A percentile compares a stretch with the other conserved stretches of the same genome.
These are phyloP conservation scores for Caryocar brasiliense DNA, from an alignment of 441 rosid genomes.

Conservation along the genomic window DNA sequence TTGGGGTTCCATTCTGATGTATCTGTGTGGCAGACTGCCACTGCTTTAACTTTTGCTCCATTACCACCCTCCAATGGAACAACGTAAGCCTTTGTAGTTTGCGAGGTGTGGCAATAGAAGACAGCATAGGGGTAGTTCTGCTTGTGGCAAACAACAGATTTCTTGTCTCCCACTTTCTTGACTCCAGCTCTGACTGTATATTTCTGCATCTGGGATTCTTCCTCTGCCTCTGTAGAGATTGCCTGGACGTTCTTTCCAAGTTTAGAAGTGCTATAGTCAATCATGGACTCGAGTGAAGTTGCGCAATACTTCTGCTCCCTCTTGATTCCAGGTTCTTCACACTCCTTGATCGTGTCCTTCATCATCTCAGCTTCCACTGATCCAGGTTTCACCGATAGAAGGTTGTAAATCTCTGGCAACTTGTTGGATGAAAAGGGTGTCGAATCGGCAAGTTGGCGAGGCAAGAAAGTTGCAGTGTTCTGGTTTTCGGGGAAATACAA, in stretches of 20 bases:
- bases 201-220: conserved; percentile 21
- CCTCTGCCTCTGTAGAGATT: conserved; percentile 47
- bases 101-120: conserved; percentile 66
- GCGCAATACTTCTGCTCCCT: conserved; percentile 74
- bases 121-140: conserved; percentile 59
- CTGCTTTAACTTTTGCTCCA: conserved; percentile 52
- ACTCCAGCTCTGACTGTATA: conserved; percentile 30
- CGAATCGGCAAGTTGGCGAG: conserved; percentile 36
- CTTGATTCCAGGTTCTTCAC: conserved; percentile 41
- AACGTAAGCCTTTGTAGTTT: conserved; percentile 34
- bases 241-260: conserved; percentile 46
- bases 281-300: conserved; percentile 71
- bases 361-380: conserved; percentile 51
- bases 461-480: conserved; percentile 38
- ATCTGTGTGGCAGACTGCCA: conserved; percentile 73
- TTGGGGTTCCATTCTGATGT: conserved; percentile 85
- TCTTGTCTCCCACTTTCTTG: conserved; percentile 26
- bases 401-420: conserved; percentile 35
- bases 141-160: conserved; percentile 73
- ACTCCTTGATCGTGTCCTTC: conserved; percentile 55
- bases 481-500: conserved; percentile 38
- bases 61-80: conserved; percentile 51
- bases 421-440: conserved; percentile 58
- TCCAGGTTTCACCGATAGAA: conserved; percentile 35
- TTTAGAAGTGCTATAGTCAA: conserved; percentile 45